Base-by-base conservation (phyloP, 352 stramenopile genomes). In the Phytophthora cactorum region DNA sequence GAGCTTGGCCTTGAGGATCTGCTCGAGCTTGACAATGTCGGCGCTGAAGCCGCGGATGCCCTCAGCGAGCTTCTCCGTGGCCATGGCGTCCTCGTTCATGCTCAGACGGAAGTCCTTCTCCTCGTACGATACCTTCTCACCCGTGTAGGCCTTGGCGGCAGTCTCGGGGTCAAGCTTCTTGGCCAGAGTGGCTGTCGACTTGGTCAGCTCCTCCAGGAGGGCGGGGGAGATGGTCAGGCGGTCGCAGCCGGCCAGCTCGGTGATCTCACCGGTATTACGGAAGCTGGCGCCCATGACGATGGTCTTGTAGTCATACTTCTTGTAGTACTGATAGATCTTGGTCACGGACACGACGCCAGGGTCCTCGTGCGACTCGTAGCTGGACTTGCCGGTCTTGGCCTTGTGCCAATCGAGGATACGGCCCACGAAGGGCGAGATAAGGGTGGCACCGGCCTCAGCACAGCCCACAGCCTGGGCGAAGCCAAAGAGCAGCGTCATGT, bases 281-380 rank as follows among this genome's bases (percentile, higher is more conserved):
- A 98, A 98, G 74, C 85, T 97, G 52, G 96, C 90, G 58, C 93
- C 95, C 96, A 98, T 98, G 59, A 98, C 94, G 51, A 98, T 97
- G 15, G 95, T 99, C 61, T 96, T 83, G 83, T 98, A 97, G 61
- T 82, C 90, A 83, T 91, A 97, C 85, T 99, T 99, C 81, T 99
- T 99, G 91, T 98, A 99, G 84, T 99, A 99, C 61, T 96, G 88
- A 81, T 99, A 99, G 79, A 99, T 99, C 75, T 97, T 95, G 58
- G 85, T 91, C 41, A 99, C 97, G 39, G 87, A 93, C 52, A 99
- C 66, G n/a, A 99, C 97, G 69, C 97, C 97, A 27, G 97, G 96
- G 88, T 99, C 98, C 64, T 98, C 96, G 68, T 94, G 79, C 22
- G 95, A 92, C 68, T 92, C 87, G 78, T 98, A 99, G 66, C 81